phyloP scores from a whole-genome alignment of 2,329 filamentous ascomycete genomes.

The Diaporthe ampelina region DNA sequence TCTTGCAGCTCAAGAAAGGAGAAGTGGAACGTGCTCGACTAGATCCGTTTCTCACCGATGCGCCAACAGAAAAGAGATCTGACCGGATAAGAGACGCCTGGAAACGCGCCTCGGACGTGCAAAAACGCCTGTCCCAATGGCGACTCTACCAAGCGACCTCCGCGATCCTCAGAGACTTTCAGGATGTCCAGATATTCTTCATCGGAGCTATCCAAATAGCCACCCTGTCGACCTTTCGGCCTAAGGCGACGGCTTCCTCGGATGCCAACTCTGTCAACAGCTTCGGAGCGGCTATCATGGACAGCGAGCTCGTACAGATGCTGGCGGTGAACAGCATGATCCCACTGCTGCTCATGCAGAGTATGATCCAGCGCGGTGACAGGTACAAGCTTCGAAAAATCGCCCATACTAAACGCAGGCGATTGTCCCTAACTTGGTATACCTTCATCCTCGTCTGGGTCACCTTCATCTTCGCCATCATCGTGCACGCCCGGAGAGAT shows the following conservation, averaged over 20 bases:
- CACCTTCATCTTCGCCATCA: not conserved
- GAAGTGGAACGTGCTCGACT: not conserved
- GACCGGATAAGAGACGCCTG: not conserved
- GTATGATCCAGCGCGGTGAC: conserved; percentile 6
- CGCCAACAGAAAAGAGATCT: not conserved
- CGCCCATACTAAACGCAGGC: not conserved
- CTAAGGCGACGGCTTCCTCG: not conserved
- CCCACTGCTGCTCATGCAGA: conserved; percentile 18
- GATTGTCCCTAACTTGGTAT: not conserved
- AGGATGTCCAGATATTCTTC: conserved; percentile 30
- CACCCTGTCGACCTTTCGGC: conserved; percentile 16
- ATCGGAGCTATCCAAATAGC: conserved; percentile 28
- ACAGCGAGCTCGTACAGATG: conserved; percentile 31
- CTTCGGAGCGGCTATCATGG: conserved; percentile 27
- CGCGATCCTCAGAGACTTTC: conserved; percentile 29
- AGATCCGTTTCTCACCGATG: conserved; percentile 11
- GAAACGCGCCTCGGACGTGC: conserved; percentile 12
- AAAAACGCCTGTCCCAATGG: not conserved
- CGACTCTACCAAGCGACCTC: conserved; percentile 1
- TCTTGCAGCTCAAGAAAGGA: not conserved
- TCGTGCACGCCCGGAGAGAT: not conserved
- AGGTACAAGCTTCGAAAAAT: conserved; percentile 2
- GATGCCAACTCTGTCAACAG: conserved; percentile 12
- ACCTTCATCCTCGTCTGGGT: conserved; percentile 31
- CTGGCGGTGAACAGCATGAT: conserved; percentile 26